Base-by-base conservation (phyloP, 495 filamentous ascomycete genomes). In the Aspergillus hancockii region DNA sequence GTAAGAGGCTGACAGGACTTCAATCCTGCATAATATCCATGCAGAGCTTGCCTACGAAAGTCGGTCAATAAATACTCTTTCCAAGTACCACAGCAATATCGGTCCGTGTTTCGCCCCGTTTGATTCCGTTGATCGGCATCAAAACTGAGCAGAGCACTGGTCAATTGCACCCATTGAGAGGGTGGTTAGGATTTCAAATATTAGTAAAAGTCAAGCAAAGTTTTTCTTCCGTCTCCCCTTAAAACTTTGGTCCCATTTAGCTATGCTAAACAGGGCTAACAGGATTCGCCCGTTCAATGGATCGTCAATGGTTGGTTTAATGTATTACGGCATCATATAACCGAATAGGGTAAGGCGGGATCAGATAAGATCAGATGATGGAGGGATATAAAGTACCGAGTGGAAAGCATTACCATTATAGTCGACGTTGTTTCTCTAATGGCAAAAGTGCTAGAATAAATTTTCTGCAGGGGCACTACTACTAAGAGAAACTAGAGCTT, bases 321-420 rank as follows among this genome's bases (percentile, higher is more conserved):
- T 46, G 52, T 38, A 55, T 55, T 60, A 60, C 58, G 52, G 49
- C 45, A 52, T 55, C 49, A 55, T 49, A 45, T 30, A 45, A 19
- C 59, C 54, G 23, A 41, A 60, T 40, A 13, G 12, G 65, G 59
- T 58, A 64, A 56, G 51, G 55, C 40, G 59, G 38, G 54, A 67
- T 67, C 65, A 64, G 65, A 67, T 67, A 67, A 67, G 65, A 67
- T 67, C 65, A 67, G 49, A 46, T 56, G 58, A 63, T 50, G 55
- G 51, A 52, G 60, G 41, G 23, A 58, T 32, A 31, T 28, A 14
- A 46, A 32, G 34, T 62, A 45, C 59, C 59, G 63, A 60, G 19
- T 28, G 40, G 23, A 22, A 23, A 47, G 43, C 9, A 23, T 47
- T 23, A 47, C 43, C 43, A 47, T 23, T 45, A 45, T 4, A 9